Conservation (phyloP, 805 yeast species). For the Saccharomycopsis selenospora region DNA sequence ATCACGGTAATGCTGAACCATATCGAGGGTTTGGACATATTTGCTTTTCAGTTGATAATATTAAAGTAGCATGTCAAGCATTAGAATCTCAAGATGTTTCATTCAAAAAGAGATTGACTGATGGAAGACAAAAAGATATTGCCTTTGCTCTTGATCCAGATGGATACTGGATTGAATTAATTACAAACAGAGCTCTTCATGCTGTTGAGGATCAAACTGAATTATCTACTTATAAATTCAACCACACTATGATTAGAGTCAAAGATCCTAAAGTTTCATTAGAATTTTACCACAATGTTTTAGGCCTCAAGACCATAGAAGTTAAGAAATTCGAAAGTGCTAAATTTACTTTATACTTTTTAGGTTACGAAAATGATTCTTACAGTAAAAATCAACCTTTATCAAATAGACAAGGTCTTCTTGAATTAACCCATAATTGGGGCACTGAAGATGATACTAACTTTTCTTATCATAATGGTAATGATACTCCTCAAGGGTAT, state of each 20-base stretch:
- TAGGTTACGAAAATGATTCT: slow-evolving; percentile 49
- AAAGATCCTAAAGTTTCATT: slow-evolving; percentile 74
- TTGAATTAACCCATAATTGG: slow-evolving; percentile 93
- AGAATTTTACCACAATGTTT: slow-evolving; percentile 66
- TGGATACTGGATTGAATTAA: slow-evolving; percentile 93
- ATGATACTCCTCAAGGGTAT: slow-evolving; percentile 71
- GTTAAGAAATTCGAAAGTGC: slow-evolving; percentile 56
- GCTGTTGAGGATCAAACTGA: slow-evolving; percentile 37
- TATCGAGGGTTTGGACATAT: slow-evolving; percentile 92
- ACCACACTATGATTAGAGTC: slow-evolving; percentile 90
- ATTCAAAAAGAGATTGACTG: slow-evolving; percentile 77
- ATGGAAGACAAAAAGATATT: slow-evolving; percentile 88
- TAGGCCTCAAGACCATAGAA: slow-evolving; percentile 73
- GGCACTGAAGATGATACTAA: slow-evolving; percentile 80
- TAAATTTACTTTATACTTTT: slow-evolving; percentile 76
- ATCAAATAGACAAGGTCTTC: slow-evolving; percentile 52
- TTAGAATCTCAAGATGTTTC: slow-evolving; percentile 56
- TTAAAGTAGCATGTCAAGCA: slow-evolving; percentile 48
- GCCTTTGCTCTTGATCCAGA: slow-evolving; percentile 95
- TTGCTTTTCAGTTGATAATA: slow-evolving; percentile 79
- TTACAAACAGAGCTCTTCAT: slow-evolving; percentile 46
- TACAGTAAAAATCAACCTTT: slow-evolving; percentile 30
- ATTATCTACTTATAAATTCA: slow-evolving; percentile 44
- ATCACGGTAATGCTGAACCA: slow-evolving; percentile 81
- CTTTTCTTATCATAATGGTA: slow-evolving; percentile 80